These are phyloP conservation scores for Globisporangium nunn DNA, from an alignment of 352 stramenopile species.

Conservation along the genomic window DNA sequence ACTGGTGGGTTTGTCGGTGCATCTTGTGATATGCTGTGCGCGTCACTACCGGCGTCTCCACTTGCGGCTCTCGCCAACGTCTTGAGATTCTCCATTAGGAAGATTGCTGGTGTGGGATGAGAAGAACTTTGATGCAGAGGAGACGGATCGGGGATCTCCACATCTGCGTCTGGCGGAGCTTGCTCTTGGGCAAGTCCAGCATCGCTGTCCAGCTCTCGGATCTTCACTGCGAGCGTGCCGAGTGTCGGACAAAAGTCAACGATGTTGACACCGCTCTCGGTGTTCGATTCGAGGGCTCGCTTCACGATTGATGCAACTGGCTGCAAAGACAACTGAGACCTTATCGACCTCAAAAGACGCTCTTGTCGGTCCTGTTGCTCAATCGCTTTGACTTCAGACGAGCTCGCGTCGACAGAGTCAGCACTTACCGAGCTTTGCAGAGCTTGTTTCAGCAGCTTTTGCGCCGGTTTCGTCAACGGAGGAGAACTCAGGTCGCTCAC, in stretches of 20 bases:
- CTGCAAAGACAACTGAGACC: conserved; percentile 23
- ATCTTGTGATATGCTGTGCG: conserved; percentile 10
- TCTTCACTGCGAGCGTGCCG: conserved; percentile 15
- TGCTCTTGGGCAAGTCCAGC: neutral
- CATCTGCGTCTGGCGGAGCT: conserved; percentile 2
- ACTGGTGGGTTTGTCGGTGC: conserved; percentile 5
- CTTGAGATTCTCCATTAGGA: conserved; percentile 10
- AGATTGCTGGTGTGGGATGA: conserved; percentile 1
- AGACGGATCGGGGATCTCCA: conserved; percentile 12
- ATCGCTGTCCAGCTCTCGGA: neutral
- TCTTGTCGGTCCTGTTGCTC: conserved; percentile 1
- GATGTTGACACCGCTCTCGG: neutral
- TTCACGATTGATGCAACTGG: conserved; percentile 26
- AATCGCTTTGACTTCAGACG: conserved; percentile 6
- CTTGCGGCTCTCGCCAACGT: neutral
- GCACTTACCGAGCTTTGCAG: neutral
- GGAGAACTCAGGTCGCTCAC: conserved; percentile 42
- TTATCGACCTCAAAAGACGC: conserved; percentile 15
- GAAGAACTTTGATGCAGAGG: neutral
- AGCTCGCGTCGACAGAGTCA: neutral
- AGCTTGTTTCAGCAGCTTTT: conserved; percentile 23
- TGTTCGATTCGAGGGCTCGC: conserved; percentile 16
- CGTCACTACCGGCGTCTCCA: neutral
- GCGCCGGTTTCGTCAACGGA: conserved; percentile 38
- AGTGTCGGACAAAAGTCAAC: conserved; percentile 29